Percentiles rank a stretch among this genome's conserved stretches.
These are phyloP conservation scores for Diaporthe sp. DNA, from an alignment of 2,329 filamentous ascomycete genomes.

Conservation along the genomic window DNA sequence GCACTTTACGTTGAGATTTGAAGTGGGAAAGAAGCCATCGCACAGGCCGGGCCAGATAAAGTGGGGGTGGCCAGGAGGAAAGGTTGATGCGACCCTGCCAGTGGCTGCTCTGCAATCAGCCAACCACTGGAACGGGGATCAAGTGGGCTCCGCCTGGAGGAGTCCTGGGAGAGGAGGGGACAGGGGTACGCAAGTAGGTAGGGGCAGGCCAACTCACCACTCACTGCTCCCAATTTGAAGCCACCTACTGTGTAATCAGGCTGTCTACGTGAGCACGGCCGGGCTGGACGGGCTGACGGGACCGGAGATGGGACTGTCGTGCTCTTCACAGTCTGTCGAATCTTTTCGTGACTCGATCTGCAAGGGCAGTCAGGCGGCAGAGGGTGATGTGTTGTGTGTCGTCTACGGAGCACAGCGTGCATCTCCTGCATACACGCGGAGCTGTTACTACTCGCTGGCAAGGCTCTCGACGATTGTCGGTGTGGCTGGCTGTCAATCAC, in stretches of 20 bases:
- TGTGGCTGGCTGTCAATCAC: slow-evolving; percentile 23
- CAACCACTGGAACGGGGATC: slow-evolving; percentile 34
- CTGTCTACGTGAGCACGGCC: background rate
- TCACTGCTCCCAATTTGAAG: slow-evolving; percentile 8
- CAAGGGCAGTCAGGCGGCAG: background rate
- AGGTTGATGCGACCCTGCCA: slow-evolving; percentile 30
- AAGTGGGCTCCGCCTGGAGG: slow-evolving; percentile 28
- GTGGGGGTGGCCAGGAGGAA: slow-evolving; percentile 30
- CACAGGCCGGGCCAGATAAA: slow-evolving; percentile 33
- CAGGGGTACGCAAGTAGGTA: slow-evolving; percentile 1
- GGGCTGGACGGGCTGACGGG: background rate
- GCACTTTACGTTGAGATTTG: slow-evolving; percentile 36
- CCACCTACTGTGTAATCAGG: background rate
- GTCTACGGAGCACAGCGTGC: slow-evolving; percentile 10
- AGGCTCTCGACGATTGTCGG: slow-evolving; percentile 19
- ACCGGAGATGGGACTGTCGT: background rate
- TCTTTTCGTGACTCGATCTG: background rate
- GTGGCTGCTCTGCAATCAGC: slow-evolving; percentile 28
- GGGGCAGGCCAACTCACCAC: background rate
- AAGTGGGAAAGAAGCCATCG: slow-evolving; percentile 37
- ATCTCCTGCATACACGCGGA: slow-evolving; percentile 16
- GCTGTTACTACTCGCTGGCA: slow-evolving; percentile 13
- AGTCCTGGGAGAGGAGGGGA: slow-evolving; percentile 15
- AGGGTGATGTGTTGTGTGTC: slow-evolving; percentile 9
- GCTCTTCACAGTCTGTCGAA: background rate